Evolutionary conservation across 768 basidiomycete genomes (phyloP).

Genomic region (Pisolithus marmoratus): DNA sequence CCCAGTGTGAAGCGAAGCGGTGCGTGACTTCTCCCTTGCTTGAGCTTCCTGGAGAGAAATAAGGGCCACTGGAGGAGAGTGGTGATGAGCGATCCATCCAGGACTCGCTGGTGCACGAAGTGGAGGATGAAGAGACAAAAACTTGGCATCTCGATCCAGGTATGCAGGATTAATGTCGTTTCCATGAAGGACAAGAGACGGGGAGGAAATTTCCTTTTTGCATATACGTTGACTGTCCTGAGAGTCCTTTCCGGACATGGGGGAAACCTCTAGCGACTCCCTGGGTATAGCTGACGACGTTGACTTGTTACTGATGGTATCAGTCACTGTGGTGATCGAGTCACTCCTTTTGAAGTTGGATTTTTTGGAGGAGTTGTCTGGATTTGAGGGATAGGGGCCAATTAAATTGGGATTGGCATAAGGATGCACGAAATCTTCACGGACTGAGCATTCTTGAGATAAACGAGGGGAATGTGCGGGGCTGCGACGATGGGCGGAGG

Average conservation of each 20-base stretch:
- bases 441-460: slow-evolving; percentile 31
- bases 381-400: slow-evolving; percentile 29
- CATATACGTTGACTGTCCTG: slow-evolving; percentile 20
- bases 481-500: slow-evolving; percentile 7
- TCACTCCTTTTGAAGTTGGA: slow-evolving; percentile 38
- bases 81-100: slow-evolving; percentile 46
- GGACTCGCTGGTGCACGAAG: slow-evolving; percentile 29
- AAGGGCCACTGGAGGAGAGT: slow-evolving; percentile 52
- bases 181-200: slow-evolving; percentile 37
- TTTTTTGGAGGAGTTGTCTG: slow-evolving; percentile 23
- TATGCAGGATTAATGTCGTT: slow-evolving; percentile 19
- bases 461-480: slow-evolving; percentile 20
- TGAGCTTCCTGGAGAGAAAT: slow-evolving; percentile 79
- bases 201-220: slow-evolving; percentile 53
- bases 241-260: slow-evolving; percentile 15
- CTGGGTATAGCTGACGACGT: slow-evolving; percentile 29
- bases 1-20: slow-evolving; percentile 34
- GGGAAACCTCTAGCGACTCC: slow-evolving; percentile 28
- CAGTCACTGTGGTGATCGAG: slow-evolving; percentile 48
- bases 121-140: slow-evolving; percentile 29
- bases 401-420: slow-evolving; percentile 78
- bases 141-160: slow-evolving; percentile 24
- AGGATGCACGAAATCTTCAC: slow-evolving; percentile 50
- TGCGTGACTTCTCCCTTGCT: slow-evolving; percentile 56
- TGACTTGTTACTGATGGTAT: slow-evolving; percentile 35